Base-by-base conservation (phyloP, 2,329 filamentous ascomycete species). In the Hypoxylon sp. region DNA sequence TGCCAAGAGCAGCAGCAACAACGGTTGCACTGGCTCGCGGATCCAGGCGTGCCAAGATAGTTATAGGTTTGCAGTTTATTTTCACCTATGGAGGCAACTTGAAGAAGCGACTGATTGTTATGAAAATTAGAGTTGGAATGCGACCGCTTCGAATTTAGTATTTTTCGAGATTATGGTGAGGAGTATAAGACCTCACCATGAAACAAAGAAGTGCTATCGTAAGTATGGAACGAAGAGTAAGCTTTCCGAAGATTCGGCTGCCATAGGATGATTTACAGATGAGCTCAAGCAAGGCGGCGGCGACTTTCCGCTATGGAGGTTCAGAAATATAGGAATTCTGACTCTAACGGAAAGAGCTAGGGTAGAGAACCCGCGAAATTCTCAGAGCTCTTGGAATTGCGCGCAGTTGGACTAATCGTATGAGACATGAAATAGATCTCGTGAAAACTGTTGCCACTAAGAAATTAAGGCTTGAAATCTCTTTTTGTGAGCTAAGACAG, bases 371-470 rank as follows among this genome's bases (percentile, higher is more conserved):
- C 26, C 44, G 53, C 22, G 26, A 42, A 37, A 35, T 47, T 51
- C 47, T 58, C 19, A 19, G 37, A 39, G 35, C 22, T 37, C 17
- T 35, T 59, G 55, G 63, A 67, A 53, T 67, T 50, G 65, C 58
- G 65, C 58, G 60, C 48, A 53, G 26, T 22, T 57, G 26, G 19
- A 59, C n/a, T 19, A 48, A 22, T 54, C 53, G 13, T 55, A 5
- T 33, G 51, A 52, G 53, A 50, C 33, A 53, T 37, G 35, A 35
- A 51, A 51, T 22, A 3, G 19, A 50, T 11, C 44, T 37, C 17
- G 17, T 11, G 24, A 19, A 8, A 39, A 39, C 9, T 14, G 48
- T 39, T 48, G 48, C 31, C 37, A 48, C 54, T 22, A 53, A 13
- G 22, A 31, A 39, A 55, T 47, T 11, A 11, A 22, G 39, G 29